Percentiles rank a stretch among this genome's conserved stretches.
Conservation (phyloP, 352 stramenopile genomes). For the Globisporangium cederbergense region DNA sequence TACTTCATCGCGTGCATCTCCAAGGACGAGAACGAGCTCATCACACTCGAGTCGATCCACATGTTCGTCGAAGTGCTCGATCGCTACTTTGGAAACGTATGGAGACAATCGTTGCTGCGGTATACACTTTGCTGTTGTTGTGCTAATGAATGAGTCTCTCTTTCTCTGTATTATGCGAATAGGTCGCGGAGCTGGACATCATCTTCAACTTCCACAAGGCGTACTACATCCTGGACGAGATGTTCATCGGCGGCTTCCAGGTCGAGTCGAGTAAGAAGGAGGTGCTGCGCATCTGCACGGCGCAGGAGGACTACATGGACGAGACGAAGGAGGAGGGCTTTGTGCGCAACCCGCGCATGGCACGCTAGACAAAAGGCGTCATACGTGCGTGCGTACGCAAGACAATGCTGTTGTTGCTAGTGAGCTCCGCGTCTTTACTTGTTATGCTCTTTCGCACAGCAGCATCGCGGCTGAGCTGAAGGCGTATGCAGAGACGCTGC, state of each 20-base stretch:
- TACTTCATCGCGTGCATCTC: constrained; percentile 97
- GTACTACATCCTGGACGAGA: constrained; percentile 99
- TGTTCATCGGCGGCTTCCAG: constrained; percentile 98
- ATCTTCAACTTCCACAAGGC: constrained; percentile 99
- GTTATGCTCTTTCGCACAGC: too few species aligned
- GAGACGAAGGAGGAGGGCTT: constrained; percentile 87
- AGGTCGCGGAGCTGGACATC: constrained; percentile 95
- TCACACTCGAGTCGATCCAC: constrained; percentile 97
- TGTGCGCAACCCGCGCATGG: constrained; percentile 44
- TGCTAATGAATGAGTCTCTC: background rate
- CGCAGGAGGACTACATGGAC: constrained; percentile 90
- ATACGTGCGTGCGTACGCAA: too few species aligned
- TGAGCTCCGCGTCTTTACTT: too few species aligned
- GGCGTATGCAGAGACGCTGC: too few species aligned
- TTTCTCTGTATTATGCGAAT: background rate
- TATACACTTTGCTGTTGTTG: background rate
- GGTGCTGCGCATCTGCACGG: constrained; percentile 84
- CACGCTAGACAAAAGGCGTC: too few species aligned
- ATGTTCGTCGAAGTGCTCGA: constrained; percentile 98
- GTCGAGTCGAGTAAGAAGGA: constrained; percentile 95
- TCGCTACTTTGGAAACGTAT: constrained; percentile 95
- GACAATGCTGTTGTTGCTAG: too few species aligned
- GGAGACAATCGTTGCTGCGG: constrained; percentile 3
- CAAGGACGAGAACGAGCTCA: constrained; percentile 96
- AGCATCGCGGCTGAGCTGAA: too few species aligned